Evolutionary conservation across 2,329 filamentous ascomycete genomes (phyloP).

Genomic region (Nothomitra cinnamomea): DNA sequence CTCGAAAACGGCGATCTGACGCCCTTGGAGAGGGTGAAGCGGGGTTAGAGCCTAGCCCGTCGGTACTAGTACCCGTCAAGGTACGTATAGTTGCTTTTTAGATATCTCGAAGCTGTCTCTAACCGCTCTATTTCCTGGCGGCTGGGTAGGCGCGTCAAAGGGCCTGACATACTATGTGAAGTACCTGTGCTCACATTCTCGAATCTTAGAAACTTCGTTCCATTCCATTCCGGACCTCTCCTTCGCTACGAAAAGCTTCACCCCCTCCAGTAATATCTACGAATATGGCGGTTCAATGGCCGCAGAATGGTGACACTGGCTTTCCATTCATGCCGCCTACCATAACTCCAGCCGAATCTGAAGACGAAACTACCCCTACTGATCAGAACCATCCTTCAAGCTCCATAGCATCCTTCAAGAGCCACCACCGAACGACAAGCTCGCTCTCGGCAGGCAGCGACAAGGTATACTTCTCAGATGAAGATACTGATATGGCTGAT

Average conservation of each 20-base stretch:
- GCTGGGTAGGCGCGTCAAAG: too few species aligned
- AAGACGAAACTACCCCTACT: not conserved
- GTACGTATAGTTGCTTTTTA: too few species aligned
- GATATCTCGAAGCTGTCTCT: too few species aligned
- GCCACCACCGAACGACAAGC: too few species aligned
- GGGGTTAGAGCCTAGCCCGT: not conserved
- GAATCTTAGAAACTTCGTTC: slow-evolving; percentile 3
- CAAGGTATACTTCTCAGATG: not conserved
- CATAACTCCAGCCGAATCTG: not conserved
- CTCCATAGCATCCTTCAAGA: too few species aligned
- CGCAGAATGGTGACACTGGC: not conserved
- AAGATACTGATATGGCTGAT: slow-evolving; percentile 3
- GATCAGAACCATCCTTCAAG: too few species aligned
- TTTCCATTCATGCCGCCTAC: not conserved
- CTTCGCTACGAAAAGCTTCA: not conserved
- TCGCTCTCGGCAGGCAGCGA: too few species aligned
- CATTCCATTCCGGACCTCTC: slow-evolving; percentile 1
- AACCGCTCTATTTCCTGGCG: too few species aligned
- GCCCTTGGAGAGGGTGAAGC: not conserved
- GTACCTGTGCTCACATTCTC: too few species aligned
- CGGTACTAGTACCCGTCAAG: too few species aligned
- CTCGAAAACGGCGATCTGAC: not conserved
- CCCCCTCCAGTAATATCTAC: not conserved
- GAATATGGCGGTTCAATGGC: not conserved
- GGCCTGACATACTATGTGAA: too few species aligned